These are phyloP conservation scores for Cicer judaicum DNA, from an alignment of 306 rosid genomes.

Conservation along the genomic window DNA sequence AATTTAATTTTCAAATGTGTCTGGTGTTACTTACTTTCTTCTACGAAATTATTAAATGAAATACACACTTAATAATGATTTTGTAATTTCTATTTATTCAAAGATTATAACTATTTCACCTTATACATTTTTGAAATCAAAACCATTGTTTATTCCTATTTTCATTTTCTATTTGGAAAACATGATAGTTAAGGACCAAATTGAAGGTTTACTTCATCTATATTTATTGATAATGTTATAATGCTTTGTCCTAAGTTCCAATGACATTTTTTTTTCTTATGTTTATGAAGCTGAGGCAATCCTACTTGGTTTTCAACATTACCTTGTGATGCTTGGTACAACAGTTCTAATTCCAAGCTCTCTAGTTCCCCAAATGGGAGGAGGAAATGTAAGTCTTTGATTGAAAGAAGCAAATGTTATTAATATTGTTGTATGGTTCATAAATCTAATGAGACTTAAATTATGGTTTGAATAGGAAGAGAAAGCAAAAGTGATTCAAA, in stretches of 20 bases:
- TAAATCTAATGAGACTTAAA: conserved; percentile 39
- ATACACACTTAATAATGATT: too few relatives aligned
- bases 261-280: conserved; percentile 8
- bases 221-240: neutral
- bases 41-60: too few relatives aligned
- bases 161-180: too few relatives aligned
- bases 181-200: too few relatives aligned
- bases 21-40: too few relatives aligned
- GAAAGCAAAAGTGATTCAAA: conserved; percentile 93
- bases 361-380: conserved; percentile 98
- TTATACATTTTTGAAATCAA: too few relatives aligned
- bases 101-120: too few relatives aligned
- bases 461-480: conserved; percentile 64
- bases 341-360: conserved; percentile 87
- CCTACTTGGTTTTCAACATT: conserved; percentile 95
- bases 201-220: neutral
- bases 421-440: conserved; percentile 28
- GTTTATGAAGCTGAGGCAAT: conserved; percentile 86
- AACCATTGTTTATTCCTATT: too few relatives aligned
- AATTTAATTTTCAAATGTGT: too few relatives aligned
- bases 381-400: conserved; percentile 79
- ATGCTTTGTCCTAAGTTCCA: neutral
- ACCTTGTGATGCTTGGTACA: conserved; percentile 97
- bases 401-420: conserved; percentile 1
- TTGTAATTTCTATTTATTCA: too few relatives aligned